Conservation (phyloP, 1,284 basidiomycete species). For the Mycosarcoma mackinlayi region DNA sequence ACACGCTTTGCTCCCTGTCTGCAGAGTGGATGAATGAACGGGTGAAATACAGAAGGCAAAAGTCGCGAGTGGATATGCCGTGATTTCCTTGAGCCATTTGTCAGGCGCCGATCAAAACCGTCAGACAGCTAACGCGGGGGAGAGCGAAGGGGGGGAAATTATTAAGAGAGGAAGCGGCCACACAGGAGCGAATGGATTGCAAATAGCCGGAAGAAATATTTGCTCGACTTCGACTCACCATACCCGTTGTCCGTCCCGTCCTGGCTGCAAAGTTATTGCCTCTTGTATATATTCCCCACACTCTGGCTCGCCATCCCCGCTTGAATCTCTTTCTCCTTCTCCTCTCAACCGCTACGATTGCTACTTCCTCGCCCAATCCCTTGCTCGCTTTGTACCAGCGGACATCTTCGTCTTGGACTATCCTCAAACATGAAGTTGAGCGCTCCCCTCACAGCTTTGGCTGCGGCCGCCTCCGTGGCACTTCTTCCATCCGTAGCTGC, state of each 20-base stretch:
- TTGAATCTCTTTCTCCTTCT: too few relatives aligned
- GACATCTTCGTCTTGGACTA: too few relatives aligned
- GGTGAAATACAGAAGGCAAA: too few relatives aligned
- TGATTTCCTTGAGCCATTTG: neutral
- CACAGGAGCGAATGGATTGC: neutral
- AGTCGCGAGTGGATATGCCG: neutral
- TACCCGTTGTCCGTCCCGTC: slow-evolving; percentile 7
- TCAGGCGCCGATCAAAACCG: too few relatives aligned
- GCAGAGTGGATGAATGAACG: too few relatives aligned
- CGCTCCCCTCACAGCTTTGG: slow-evolving; percentile 32
- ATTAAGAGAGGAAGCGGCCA: too few relatives aligned
- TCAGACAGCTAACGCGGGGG: slow-evolving; percentile 12
- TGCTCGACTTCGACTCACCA: too few relatives aligned
- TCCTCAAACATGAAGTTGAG: slow-evolving; percentile 36
- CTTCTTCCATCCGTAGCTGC: slow-evolving; percentile 47
- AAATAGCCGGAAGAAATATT: slow-evolving; percentile 48
- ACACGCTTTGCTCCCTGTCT: too few relatives aligned
- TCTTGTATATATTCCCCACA: too few relatives aligned
- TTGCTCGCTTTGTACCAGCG: neutral
- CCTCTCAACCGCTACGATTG: too few relatives aligned
- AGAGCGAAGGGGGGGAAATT: neutral
- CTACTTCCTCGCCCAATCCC: neutral
- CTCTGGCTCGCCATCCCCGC: too few relatives aligned
- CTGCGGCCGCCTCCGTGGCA: slow-evolving; percentile 33
- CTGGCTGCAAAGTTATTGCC: neutral